A percentile compares a stretch with the other conserved stretches of the same genome.
Conservation (phyloP, 306 rosid genomes). For the Pachyrhizus erosus region DNA sequence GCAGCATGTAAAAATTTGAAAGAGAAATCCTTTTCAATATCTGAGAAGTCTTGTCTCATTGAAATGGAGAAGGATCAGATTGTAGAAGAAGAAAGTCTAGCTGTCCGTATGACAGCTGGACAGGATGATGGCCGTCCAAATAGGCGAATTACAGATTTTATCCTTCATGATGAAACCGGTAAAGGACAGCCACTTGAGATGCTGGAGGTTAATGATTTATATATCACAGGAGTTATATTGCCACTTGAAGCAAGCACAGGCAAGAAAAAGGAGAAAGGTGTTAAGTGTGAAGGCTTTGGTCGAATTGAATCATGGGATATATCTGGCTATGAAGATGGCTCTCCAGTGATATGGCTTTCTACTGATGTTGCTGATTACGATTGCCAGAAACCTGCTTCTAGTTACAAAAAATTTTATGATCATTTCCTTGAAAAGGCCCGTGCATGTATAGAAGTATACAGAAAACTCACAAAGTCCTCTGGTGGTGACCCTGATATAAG, state of each 20-base stretch:
- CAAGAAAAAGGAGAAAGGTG: constrained; percentile 69
- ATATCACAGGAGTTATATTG: constrained; percentile 73
- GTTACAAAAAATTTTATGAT: constrained; percentile 73
- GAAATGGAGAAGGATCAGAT: constrained; percentile 62
- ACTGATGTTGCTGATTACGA: constrained; percentile 84
- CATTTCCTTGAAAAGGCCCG: constrained; percentile 77
- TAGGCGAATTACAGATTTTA: constrained; percentile 78
- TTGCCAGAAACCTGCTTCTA: constrained; percentile 75
- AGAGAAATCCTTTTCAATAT: constrained; percentile 58
- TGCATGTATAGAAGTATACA: constrained; percentile 81
- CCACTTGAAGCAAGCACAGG: constrained; percentile 65
- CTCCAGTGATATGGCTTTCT: constrained; percentile 86
- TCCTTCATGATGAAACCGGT: constrained; percentile 77
- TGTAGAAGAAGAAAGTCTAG: constrained; percentile 74
- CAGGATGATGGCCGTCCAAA: constrained; percentile 65
- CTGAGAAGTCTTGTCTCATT: constrained; percentile 62
- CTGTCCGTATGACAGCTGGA: constrained; percentile 67
- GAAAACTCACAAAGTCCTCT: constrained; percentile 64
- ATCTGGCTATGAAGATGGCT: constrained; percentile 92
- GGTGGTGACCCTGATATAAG: constrained; percentile 71
- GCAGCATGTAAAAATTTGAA: constrained; percentile 76
- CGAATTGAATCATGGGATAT: constrained; percentile 89
- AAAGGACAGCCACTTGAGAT: constrained; percentile 70
- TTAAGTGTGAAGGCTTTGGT: constrained; percentile 86
- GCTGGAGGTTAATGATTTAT: constrained; percentile 78